A percentile compares a stretch with the other conserved stretches of the same genome.
These are phyloP conservation scores for Phaseolus coccineus DNA, from an alignment of 331 rosid genomes.

Conservation along the genomic window DNA sequence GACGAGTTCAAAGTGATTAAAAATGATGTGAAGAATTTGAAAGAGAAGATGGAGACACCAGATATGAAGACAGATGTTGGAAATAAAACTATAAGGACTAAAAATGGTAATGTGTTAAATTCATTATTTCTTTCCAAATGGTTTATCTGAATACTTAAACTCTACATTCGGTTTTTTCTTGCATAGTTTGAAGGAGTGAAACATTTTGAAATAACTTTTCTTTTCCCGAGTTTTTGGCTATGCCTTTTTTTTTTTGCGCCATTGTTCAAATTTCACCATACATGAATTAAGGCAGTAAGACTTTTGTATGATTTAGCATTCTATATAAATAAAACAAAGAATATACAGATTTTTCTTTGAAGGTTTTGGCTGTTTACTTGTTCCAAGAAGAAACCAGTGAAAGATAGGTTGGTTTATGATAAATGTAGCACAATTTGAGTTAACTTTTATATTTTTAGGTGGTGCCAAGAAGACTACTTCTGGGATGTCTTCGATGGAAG, in stretches of 20 bases:
- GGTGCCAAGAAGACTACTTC: slow-evolving; percentile 49
- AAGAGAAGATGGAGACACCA: slow-evolving; percentile 31
- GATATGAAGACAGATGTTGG: slow-evolving; percentile 39
- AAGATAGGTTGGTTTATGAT: slow-evolving; percentile 33
- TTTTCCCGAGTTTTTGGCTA: background rate
- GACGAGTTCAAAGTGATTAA: slow-evolving; percentile 26
- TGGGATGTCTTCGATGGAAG: slow-evolving; percentile 54
- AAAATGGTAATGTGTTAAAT: slow-evolving; percentile 65
- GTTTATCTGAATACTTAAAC: slow-evolving; percentile 19
- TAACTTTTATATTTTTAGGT: slow-evolving; percentile 63
- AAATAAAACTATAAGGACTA: slow-evolving; percentile 31
- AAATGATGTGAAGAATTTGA: slow-evolving; percentile 43
- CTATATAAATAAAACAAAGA: slow-evolving; percentile 13
- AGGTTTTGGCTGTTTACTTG: background rate
- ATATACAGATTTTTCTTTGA: background rate
- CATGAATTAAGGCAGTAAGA: slow-evolving; percentile 22
- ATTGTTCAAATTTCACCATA: background rate
- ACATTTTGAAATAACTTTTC: background rate
- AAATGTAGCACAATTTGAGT: slow-evolving; percentile 43
- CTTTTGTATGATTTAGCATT: slow-evolving; percentile 4
- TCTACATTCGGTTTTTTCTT: slow-evolving; percentile 18
- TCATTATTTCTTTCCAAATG: slow-evolving; percentile 5
- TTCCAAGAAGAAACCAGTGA: slow-evolving; percentile 31
- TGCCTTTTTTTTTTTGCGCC: slow-evolving; percentile 9
- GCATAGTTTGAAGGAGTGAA: slow-evolving; percentile 11